phyloP scores from a whole-genome alignment of 495 filamentous ascomycete species.

The Articulospora tetracladia region DNA sequence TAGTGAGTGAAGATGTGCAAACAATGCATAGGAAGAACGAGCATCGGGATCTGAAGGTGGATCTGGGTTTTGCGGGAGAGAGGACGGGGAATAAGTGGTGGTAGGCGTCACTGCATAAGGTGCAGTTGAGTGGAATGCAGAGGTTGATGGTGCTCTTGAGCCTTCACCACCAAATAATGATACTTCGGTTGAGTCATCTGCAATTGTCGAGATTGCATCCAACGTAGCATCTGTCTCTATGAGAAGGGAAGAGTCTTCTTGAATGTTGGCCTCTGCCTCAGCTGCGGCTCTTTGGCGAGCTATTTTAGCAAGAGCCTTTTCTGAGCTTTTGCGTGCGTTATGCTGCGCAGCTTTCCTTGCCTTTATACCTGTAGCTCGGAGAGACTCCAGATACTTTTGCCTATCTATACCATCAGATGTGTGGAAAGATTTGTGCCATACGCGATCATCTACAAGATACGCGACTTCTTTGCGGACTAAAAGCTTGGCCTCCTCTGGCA shows the following conservation, averaged over 20 bases:
- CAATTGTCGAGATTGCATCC: conserved; percentile 21
- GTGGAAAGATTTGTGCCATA: conserved; percentile 52
- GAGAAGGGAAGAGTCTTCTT: conserved; percentile 27
- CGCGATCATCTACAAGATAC: conserved; percentile 73
- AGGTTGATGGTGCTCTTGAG: conserved; percentile 10
- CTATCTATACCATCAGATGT: conserved; percentile 20
- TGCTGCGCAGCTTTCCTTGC: conserved; percentile 17
- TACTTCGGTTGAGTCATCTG: conserved; percentile 12
- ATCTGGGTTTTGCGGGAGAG: conserved; percentile 19
- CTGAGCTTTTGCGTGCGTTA: conserved; percentile 5
- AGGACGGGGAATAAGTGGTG: conserved; percentile 14
- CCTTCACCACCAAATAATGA: conserved; percentile 18
- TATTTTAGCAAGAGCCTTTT: conserved; percentile 11
- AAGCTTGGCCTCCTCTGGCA: conserved; percentile 83
- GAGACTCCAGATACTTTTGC: conserved; percentile 23
- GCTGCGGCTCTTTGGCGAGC: conserved; percentile 4
- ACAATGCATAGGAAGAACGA: conserved; percentile 40
- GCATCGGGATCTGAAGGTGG: conserved; percentile 31
- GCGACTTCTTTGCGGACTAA: conserved; percentile 77
- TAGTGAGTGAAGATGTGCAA: conserved; percentile 68
- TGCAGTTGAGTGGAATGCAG: conserved; percentile 12
- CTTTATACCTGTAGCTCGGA: conserved; percentile 21
- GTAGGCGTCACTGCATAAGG: conserved; percentile 25
- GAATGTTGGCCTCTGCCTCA: not conserved
- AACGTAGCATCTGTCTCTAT: conserved; percentile 20